A percentile compares a stretch with the other conserved stretches of the same genome.
These are phyloP conservation scores for Astrephomene gubernaculifera DNA, from an alignment of 139 green algal species.

Conservation along the genomic window DNA sequence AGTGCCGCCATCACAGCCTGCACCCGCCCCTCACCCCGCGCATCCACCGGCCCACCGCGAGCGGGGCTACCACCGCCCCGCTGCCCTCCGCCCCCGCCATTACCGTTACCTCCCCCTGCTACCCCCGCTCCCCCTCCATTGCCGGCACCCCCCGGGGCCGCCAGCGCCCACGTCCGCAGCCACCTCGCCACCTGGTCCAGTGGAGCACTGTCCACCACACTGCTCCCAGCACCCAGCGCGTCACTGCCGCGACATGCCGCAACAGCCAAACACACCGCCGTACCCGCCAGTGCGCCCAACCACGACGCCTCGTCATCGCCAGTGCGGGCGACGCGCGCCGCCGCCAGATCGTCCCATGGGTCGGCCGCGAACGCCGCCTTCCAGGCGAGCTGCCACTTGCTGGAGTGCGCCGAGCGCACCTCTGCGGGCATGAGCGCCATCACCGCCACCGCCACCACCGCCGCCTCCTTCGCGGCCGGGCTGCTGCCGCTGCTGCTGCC, in stretches of 20 bases:
- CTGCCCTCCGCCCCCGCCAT: too few relatives aligned
- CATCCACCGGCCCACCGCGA: too few relatives aligned
- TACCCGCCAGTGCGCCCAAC: slow-evolving; percentile 1
- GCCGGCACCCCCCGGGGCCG: neutral
- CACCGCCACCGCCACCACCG: slow-evolving; percentile 58
- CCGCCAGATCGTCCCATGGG: slow-evolving; percentile 22
- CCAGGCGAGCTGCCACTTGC: slow-evolving; percentile 45
- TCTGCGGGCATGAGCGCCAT: slow-evolving; percentile 24
- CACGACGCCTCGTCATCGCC: neutral
- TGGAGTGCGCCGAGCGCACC: slow-evolving; percentile 26
- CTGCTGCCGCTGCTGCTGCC: too few relatives aligned
- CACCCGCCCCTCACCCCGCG: neutral
- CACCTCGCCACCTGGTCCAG: slow-evolving; percentile 35
- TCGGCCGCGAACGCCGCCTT: slow-evolving; percentile 6
- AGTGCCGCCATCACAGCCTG: slow-evolving; percentile 30
- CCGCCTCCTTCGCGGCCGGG: slow-evolving; percentile 69
- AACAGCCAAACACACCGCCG: slow-evolving; percentile 33
- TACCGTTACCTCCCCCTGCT: too few relatives aligned
- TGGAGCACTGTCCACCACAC: slow-evolving; percentile 30
- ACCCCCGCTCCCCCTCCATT: too few relatives aligned
- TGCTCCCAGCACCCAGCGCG: slow-evolving; percentile 34
- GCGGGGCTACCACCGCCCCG: too few relatives aligned
- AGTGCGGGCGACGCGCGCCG: neutral
- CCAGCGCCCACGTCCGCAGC: slow-evolving; percentile 20
- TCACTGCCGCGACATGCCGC: slow-evolving; percentile 27